Percentiles rank a stretch among this genome's conserved stretches.
Conservation (phyloP, 768 basidiomycete genomes). For the Favolaschia claudopus region DNA sequence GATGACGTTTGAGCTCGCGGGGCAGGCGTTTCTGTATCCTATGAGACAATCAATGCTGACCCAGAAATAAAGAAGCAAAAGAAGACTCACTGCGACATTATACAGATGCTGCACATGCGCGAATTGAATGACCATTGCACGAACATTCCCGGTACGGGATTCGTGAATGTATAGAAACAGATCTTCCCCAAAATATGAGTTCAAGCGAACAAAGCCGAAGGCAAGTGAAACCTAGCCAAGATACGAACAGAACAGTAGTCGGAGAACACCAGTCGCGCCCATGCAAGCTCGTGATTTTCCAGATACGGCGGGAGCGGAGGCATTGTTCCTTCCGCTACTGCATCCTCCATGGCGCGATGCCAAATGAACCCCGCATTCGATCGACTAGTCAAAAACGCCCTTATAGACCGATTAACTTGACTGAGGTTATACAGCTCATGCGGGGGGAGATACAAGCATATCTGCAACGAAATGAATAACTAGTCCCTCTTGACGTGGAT, state of each 20-base stretch:
- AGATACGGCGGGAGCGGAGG: not conserved
- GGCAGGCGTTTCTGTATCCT: too few species aligned
- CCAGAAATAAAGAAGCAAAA: too few species aligned
- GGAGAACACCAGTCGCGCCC: too few species aligned
- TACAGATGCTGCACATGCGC: not conserved
- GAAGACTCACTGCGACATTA: not conserved
- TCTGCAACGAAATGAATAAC: too few species aligned
- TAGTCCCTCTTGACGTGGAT: too few species aligned
- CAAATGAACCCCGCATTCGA: slow-evolving; percentile 3
- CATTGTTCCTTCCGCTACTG: not conserved
- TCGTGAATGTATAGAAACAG: not conserved
- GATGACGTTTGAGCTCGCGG: too few species aligned
- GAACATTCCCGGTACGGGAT: not conserved
- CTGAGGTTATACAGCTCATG: slow-evolving; percentile 1
- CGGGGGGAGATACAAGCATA: too few species aligned
- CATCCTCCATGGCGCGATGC: not conserved
- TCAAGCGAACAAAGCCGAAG: too few species aligned
- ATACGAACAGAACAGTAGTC: too few species aligned
- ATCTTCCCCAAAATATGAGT: not conserved
- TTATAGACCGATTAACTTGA: not conserved
- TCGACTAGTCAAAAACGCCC: not conserved
- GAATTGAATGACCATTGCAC: not conserved
- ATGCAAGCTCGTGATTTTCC: not conserved
- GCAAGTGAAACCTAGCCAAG: too few species aligned
- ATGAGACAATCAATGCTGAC: too few species aligned